A percentile compares a stretch with the other conserved stretches of the same genome.
phyloP scores from a whole-genome alignment of 805 yeast species.

The Candida verbasci region DNA sequence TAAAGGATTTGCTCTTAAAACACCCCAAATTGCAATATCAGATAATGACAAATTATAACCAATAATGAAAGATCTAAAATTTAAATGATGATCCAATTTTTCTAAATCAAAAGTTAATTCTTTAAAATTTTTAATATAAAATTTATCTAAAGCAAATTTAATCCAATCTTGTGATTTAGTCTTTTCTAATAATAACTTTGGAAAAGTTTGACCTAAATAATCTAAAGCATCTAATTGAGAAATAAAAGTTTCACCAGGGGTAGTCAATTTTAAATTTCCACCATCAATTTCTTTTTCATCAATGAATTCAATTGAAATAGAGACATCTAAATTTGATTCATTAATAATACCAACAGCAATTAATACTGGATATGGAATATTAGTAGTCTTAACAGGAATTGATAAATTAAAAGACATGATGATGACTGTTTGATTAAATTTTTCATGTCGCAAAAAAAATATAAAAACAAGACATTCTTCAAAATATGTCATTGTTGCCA shows the following conservation, averaged over 20 bases:
- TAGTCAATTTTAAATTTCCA: slow-evolving; percentile 40
- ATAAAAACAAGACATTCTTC: no score
- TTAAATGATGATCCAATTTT: slow-evolving; percentile 74
- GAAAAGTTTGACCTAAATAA: slow-evolving; percentile 49
- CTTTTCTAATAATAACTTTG: slow-evolving; percentile 36
- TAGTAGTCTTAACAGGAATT: slow-evolving; percentile 83
- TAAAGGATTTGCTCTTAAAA: slow-evolving; percentile 85
- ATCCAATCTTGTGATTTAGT: slow-evolving; percentile 57
- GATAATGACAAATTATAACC: slow-evolving; percentile 70
- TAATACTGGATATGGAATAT: slow-evolving; percentile 72
- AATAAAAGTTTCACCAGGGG: slow-evolving; percentile 34
- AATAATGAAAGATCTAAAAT: slow-evolving; percentile 73
- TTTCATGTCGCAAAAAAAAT: not conserved
- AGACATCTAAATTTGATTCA: slow-evolving; percentile 25
- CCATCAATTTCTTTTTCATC: slow-evolving; percentile 62
- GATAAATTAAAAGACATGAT: slow-evolving; percentile 49
- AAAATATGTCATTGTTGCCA: no score
- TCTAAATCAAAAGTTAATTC: slow-evolving; percentile 74
- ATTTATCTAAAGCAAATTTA: slow-evolving; percentile 60
- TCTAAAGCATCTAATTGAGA: slow-evolving; percentile 44
- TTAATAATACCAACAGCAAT: slow-evolving; percentile 77
- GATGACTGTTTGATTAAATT: no score
- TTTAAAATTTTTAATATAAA: slow-evolving; percentile 83
- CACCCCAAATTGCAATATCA: slow-evolving; percentile 92
- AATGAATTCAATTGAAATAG: slow-evolving; percentile 58